Percentiles rank a stretch among this genome's conserved stretches.
These are phyloP conservation scores for Claviceps sp. DNA, from an alignment of 2,329 filamentous ascomycete species.

Conservation along the genomic window DNA sequence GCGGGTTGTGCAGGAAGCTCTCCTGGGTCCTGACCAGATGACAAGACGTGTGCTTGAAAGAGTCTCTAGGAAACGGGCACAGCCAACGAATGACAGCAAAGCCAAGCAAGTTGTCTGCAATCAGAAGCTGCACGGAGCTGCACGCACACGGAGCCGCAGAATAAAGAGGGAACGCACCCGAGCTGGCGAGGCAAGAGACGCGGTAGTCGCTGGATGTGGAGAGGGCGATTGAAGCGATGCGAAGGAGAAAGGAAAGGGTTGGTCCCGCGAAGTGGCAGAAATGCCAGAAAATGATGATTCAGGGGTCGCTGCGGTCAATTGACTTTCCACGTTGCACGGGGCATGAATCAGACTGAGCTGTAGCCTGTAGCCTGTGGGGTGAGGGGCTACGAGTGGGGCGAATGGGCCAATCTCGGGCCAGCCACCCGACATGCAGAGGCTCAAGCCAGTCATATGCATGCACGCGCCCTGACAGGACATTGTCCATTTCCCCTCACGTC, in stretches of 20 bases:
- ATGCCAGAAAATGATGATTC: not conserved
- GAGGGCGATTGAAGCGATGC: slow-evolving; percentile 1
- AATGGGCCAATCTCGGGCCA: not conserved
- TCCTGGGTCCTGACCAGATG: not conserved
- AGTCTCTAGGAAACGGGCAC: not conserved
- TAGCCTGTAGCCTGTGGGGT: no score
- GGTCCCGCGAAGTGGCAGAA: not conserved
- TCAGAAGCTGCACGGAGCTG: not conserved
- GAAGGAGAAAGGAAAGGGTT: not conserved
- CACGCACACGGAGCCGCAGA: not conserved
- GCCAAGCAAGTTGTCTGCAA: not conserved
- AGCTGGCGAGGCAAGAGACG: slow-evolving; percentile 3
- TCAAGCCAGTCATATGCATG: not conserved
- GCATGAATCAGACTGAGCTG: not conserved
- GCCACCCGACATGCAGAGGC: not conserved
- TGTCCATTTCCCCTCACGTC: no score
- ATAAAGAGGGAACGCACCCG: not conserved
- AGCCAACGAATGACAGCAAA: not conserved
- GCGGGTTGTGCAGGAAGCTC: not conserved
- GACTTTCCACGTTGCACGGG: not conserved
- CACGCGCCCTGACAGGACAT: no score
- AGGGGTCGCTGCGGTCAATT: not conserved
- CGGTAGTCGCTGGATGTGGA: not conserved
- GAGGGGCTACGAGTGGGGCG: not conserved
- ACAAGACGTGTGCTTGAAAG: not conserved